Evolutionary conservation across 495 filamentous ascomycete species (phyloP), one percentile per base, ranked within the genome.

Genomic region (Penicillium cinerascens): DNA sequence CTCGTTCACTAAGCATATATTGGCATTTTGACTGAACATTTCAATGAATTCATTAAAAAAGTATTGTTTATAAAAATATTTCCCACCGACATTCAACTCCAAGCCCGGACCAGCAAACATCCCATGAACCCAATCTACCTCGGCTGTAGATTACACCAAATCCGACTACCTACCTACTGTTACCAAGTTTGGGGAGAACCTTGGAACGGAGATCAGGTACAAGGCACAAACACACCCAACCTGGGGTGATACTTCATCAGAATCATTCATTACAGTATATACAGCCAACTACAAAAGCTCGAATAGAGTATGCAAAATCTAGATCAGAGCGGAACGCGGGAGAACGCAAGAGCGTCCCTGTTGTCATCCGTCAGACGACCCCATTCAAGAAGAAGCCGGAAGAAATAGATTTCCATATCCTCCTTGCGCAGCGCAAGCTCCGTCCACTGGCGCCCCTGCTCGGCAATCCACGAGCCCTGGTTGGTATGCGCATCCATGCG

Each of bases 361-460:
- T 70, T 55, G 50, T 88, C 85, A 67, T 86, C 76, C 8, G 83
- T 76, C 11, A 89, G 55, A 38, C 86, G 69, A 1, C 78, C 86
- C 84, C 85, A 92, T 69, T 92, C 89, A 37, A 92, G 64, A 51
- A 92, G 63, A 51, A 95, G 61, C 41, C 89, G 69, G 66, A 91
- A 92, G 61, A 92, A 76, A 61, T 92, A 95, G 23, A 92, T 78
- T 67, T 89, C 84, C 84, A 87, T 89, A 63, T 95, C 89, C 70
- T 91, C 87, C 55, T 80, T 84, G 60, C 88, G 74, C 33, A 93
- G 52, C 8, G 83, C 87, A 52, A 74, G 78, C 2, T 68, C 67
- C 1, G 82, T 81, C 87, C 87, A 91, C 49, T 78, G 72, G 33
- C 74, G 69, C 3, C 88, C 87, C 56, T 83, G 64, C 43, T 86